Base-by-base conservation (phyloP, 225 moss, liverwort and hornwort genomes). In the Physcomitrium patens region DNA sequence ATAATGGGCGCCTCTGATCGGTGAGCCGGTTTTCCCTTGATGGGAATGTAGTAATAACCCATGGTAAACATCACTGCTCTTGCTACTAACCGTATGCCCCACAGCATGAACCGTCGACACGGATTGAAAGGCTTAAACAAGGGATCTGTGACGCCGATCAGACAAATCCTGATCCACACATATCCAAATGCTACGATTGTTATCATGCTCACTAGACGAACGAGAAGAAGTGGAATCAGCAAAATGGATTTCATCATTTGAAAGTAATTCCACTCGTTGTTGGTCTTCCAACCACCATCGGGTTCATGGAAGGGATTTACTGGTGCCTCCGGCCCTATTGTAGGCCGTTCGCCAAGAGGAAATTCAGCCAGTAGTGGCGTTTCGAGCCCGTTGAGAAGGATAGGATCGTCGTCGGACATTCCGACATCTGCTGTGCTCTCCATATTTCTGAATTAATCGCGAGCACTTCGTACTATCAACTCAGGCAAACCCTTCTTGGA, bases 241-340 rank as follows among this genome's bases (percentile, higher is more conserved):
- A 87, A 3, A 22, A 82, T 9, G 64, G 84, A 76, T 17, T 90
- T 90, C 63, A 87, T 22, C 53, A 77, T 48, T 51, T 90, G 86
- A 27, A 65, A 7, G 46, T 3, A 11, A 58, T 78, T 87, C 78
- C 80, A 81, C 4, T 76, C 80, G 73, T 47, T 78, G 31, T 37
- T 37, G 31, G 31, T 37, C 1, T 37, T 37, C 31, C 31, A 37
- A 37, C 31, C 31, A 37, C 31, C 31, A 37, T 37, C 7, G 9
- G 80, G 27, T 27, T 84, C 87, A 17, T 86, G 86, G 53, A 90
- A 90, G 12, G 89, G 89, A 57, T 87, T 90, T 43, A 87, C 80
- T 0, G 49, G n/a, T 10, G 86, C 31, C 27, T 78, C 80, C 0
- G 86, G 83, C n/a, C 85, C 80, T 37, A 85, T 70, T 17, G 89